These are phyloP conservation scores for Calocybe cyanea DNA, from an alignment of 768 basidiomycete genomes.

Conservation along the genomic window DNA sequence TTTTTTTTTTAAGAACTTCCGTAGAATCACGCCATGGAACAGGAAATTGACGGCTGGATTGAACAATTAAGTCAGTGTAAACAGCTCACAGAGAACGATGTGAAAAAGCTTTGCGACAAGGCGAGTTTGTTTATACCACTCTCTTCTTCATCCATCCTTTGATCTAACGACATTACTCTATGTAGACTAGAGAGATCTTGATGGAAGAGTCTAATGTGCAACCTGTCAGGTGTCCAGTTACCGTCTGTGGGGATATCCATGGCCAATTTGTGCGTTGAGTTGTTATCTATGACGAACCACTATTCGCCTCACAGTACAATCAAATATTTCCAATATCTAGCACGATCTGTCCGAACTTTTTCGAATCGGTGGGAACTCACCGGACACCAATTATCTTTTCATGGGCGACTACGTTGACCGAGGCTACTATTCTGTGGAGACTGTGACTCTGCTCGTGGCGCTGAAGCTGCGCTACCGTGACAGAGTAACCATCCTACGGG, in stretches of 20 bases:
- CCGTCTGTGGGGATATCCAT: slow-evolving; percentile 99
- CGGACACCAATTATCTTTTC: slow-evolving; percentile 99
- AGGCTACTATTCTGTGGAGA: slow-evolving; percentile 99
- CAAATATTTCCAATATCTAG: slow-evolving; percentile 39
- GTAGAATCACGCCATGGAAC: slow-evolving; percentile 43
- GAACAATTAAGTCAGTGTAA: slow-evolving; percentile 96
- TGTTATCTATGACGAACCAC: slow-evolving; percentile 16
- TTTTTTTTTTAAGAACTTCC: slow-evolving; percentile 21
- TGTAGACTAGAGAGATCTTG: slow-evolving; percentile 92
- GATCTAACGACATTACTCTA: slow-evolving; percentile 19
- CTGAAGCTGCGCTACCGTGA: slow-evolving; percentile 98
- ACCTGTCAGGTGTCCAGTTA: slow-evolving; percentile 97
- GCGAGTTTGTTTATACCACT: slow-evolving; percentile 39
- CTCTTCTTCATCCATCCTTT: slow-evolving; percentile 11
- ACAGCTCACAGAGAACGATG: slow-evolving; percentile 90
- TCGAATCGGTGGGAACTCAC: slow-evolving; percentile 97
- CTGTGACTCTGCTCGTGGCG: slow-evolving; percentile 94
- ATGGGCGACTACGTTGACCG: slow-evolving; percentile 99
- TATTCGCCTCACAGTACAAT: slow-evolving; percentile 11
- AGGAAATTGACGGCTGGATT: slow-evolving; percentile 96
- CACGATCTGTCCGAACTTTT: slow-evolving; percentile 99
- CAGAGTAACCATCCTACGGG: slow-evolving; percentile 94
- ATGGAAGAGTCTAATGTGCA: slow-evolving; percentile 99
- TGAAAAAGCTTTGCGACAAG: slow-evolving; percentile 99
- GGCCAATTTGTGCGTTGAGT: slow-evolving; percentile 91